Evolutionary conservation across 148 eudicot genomes (phyloP).

Genomic region (Nyssa sinensis): DNA sequence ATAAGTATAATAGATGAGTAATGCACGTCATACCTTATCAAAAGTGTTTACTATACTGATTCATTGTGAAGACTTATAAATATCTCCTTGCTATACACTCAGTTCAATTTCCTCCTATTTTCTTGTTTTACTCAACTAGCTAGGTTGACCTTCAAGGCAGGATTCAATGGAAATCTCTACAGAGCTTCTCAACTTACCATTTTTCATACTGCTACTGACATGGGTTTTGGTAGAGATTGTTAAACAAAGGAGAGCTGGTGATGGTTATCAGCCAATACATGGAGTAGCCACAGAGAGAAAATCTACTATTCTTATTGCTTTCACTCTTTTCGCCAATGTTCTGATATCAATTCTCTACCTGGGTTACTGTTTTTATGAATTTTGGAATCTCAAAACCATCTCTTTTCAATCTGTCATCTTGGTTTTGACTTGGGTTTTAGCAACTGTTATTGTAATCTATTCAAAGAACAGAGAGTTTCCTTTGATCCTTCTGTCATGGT

Average conservation of each 20-base stretch:
- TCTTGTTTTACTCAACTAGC: too few species aligned
- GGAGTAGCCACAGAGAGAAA: conserved; percentile 5
- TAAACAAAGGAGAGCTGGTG: conserved; percentile 26
- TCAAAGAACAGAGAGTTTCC: conserved; percentile 33
- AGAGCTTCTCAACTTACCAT: conserved; percentile 45
- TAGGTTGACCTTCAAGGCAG: too few species aligned
- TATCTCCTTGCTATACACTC: too few species aligned
- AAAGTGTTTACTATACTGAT: too few species aligned
- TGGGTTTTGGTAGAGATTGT: conserved; percentile 58
- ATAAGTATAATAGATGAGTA: too few species aligned
- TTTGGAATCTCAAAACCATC: conserved; percentile 32
- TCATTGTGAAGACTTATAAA: too few species aligned
- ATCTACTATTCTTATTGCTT: conserved; percentile 23
- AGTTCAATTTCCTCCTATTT: too few species aligned
- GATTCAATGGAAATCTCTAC: conserved; percentile 42
- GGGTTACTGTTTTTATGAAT: conserved; percentile 45
- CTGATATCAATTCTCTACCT: conserved; percentile 37
- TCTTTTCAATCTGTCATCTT: conserved; percentile 28
- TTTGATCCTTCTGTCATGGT: conserved; percentile 56
- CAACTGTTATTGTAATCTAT: conserved; percentile 42
- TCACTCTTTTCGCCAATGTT: conserved; percentile 39
- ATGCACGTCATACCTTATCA: too few species aligned
- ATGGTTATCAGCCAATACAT: conserved; percentile 6
- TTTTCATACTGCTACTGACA: conserved; percentile 44
- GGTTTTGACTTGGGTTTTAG: conserved; percentile 56